Evolutionary conservation across 2,329 filamentous ascomycete species (phyloP), one percentile per base, ranked within the genome.

Genomic region (Thielaviopsis populi): DNA sequence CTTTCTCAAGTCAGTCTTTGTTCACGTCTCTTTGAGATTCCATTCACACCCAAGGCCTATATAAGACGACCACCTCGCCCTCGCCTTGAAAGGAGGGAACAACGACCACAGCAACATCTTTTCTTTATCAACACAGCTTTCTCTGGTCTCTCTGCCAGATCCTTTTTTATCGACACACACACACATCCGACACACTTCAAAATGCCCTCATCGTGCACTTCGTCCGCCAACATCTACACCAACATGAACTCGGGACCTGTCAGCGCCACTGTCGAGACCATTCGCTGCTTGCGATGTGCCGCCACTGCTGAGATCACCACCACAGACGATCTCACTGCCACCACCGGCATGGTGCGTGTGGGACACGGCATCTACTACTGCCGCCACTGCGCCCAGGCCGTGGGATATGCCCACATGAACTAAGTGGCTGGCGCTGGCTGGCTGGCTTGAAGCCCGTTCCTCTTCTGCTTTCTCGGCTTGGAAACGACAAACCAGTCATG

Each of bases 361-460:
- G 82, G 82, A 1, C 80, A 82, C 72, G 79, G 85, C 66, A 85
- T 85, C 75, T 86, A 86, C 73, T 66, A 66, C 64, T 86, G 83
- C 74, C 77, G 80, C 66, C 78, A 81, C 42, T 86, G 83, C 71
- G 83, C 83, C 66, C 80, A 79, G 70, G 81, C 83, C 71, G 81
- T 83, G 40, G 83, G 83, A 69, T 86, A 84, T 73, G 81, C 79
- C 71, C 85, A 79, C 80, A 69, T 53, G 43, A 46, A 50, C 41
- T 46, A 61, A 37, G 13, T 24, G 19, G 13, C n/a, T n/a, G n/a
- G 19, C 15, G 24, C 15, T 50, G 46, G n/a, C 46, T 50, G 46
- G 8, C 22, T 24, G 46, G 46, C 46, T 22, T 40, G 19, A 40
- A 11, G 2, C 11, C 13, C 40, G 15, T 40, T 3, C 22, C 0